Evolutionary conservation across 176 grass and related monocot genomes (phyloP), one percentile per base, ranked within the genome.

Genomic region (Zoysia pacifica): DNA sequence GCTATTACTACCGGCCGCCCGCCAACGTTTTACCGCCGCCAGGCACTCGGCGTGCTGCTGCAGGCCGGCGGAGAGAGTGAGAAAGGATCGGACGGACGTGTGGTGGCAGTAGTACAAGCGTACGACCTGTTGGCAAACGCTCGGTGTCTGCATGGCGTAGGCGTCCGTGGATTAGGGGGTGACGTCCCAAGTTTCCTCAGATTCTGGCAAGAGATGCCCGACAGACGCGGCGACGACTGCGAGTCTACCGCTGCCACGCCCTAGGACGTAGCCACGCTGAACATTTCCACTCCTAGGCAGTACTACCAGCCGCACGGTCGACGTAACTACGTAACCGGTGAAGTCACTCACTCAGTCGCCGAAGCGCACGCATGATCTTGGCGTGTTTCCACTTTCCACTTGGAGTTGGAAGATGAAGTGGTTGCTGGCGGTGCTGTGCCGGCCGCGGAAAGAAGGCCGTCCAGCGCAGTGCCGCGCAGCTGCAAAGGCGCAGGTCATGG

Each of bases 401-500:
- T 28, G 53, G 62, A 74, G 55, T 64, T 36, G 39, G 15, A 52
- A 28, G 28, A 28, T 28, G 52, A 53, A 81, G 52, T 12, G 20
- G 16, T n/a, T 28, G 28, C 28, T 28, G 28, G 0, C 28, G 16
- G 59, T 62, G 59, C 28, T 28, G 20, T 11, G 3, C 19, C 2
- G 12, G 12, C 15, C 20, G 59, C 59, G 59, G 56, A 62, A 15
- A 77, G 4, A 28, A 38, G 14, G 48, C 16, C 1, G 41, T 28
- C 28, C 28, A 28, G 28, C 0, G 28, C 28, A 28, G 28, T 28
- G 28, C 28, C 28, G 28, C 28, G 28, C 28, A 28, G 28, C 28
- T 28, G 28, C 28, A 28, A 28, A 28, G 28, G 28, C 28, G 62
- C 72, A 82, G 85, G 72, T 65, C 73, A 82, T 72, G 76, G 81